These are phyloP conservation scores for Amorphotheca resinae DNA, from an alignment of 495 filamentous ascomycete species.

Conservation along the genomic window DNA sequence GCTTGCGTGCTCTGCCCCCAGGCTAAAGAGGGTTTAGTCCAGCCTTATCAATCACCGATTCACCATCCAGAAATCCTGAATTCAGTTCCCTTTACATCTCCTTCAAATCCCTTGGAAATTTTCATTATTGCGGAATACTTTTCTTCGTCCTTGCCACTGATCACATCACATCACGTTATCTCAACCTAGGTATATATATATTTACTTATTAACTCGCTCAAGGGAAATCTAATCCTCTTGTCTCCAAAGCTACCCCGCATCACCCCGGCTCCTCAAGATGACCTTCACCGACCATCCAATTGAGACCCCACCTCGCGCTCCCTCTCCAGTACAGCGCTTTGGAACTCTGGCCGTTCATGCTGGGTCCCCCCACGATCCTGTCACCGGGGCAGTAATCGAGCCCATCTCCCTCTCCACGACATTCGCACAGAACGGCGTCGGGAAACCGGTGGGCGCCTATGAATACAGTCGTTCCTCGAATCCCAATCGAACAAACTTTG, in stretches of 20 bases:
- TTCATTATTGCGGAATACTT: no score
- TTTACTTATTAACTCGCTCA: no score
- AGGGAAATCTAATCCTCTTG: no score
- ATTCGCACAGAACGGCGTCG: constrained; percentile 75
- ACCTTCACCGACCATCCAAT: constrained; percentile 32
- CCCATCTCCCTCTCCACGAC: constrained; percentile 93
- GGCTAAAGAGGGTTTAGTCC: background rate
- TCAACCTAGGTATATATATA: no score
- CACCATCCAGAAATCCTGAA: background rate
- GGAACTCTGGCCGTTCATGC: constrained; percentile 92
- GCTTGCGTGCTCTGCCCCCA: no score
- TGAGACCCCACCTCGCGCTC: constrained; percentile 44
- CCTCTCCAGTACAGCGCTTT: constrained; percentile 57
- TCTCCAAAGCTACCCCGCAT: no score
- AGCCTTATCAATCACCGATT: background rate
- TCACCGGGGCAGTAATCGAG: constrained; percentile 90
- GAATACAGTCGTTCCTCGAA: constrained; percentile 90
- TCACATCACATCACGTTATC: no score
- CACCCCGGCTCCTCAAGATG: constrained; percentile 28
- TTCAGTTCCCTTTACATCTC: no score
- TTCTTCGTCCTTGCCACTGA: no score
- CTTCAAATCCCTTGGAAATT: no score
- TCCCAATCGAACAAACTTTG: constrained; percentile 90
- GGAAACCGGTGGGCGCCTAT: constrained; percentile 70
- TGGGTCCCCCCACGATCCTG: constrained; percentile 76